These are phyloP conservation scores for Schoenoplectus tabernaemontani DNA, from an alignment of 202 grass and related monocot genomes.

Conservation along the genomic window DNA sequence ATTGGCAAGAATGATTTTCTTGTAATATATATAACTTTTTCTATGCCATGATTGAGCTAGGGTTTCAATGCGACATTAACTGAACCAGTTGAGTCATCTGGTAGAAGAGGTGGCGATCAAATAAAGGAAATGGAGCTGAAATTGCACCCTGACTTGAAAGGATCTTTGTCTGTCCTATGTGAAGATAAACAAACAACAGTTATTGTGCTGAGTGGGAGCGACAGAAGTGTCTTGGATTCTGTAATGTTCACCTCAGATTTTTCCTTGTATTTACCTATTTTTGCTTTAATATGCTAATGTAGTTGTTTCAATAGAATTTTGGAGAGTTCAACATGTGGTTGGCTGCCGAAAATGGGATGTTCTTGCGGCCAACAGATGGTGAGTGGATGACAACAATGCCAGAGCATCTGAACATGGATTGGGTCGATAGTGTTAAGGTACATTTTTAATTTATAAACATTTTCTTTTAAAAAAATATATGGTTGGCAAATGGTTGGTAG, in stretches of 20 bases:
- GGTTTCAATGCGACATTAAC: constrained; percentile 98
- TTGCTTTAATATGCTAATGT: constrained; percentile 9
- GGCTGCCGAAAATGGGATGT: constrained; percentile 98
- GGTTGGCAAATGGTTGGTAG: too few species aligned
- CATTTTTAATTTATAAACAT: neutral
- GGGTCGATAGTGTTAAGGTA: constrained; percentile 99
- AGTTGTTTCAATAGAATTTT: constrained; percentile 57
- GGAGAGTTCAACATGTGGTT: constrained; percentile 99
- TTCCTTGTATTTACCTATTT: constrained; percentile 15
- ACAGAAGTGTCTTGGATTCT: constrained; percentile 94
- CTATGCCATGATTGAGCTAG: constrained; percentile 26
- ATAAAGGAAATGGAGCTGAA: constrained; percentile 99
- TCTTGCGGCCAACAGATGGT: constrained; percentile 70
- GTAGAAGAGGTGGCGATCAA: constrained; percentile 94
- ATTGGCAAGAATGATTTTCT: neutral
- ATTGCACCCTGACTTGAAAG: constrained; percentile 88
- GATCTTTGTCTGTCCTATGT: constrained; percentile 60
- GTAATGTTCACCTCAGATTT: constrained; percentile 31
- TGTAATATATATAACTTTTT: neutral
- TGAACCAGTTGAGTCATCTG: constrained; percentile 86
- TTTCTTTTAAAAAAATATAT: neutral
- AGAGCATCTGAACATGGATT: constrained; percentile 99
- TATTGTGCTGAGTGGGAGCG: constrained; percentile 92
- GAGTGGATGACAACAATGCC: constrained; percentile 99
- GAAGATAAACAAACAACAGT: constrained; percentile 77